Evolutionary conservation across 2,329 filamentous ascomycete species (phyloP).

Genomic region (Didymella sp.): DNA sequence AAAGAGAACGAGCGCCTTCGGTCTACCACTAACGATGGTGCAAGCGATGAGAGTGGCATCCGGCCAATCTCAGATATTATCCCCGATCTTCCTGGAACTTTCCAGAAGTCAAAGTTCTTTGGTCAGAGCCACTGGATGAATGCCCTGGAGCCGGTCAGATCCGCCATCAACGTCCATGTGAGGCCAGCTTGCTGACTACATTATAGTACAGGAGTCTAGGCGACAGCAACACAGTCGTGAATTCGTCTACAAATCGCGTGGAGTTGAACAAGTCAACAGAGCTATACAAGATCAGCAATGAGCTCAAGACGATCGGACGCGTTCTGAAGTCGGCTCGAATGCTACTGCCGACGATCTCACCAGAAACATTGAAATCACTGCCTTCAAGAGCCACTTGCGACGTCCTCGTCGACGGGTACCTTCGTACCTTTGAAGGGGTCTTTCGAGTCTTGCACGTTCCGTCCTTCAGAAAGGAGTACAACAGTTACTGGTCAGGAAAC

Average conservation of each 20-base stretch:
- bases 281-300: constrained; percentile 28
- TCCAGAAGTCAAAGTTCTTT: constrained; percentile 62
- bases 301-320: constrained; percentile 61
- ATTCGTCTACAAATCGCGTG: constrained; percentile 52
- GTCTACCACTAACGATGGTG: not conserved
- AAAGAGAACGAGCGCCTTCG: constrained; percentile 6
- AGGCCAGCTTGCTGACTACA: not conserved
- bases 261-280: constrained; percentile 36
- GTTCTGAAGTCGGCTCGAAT: constrained; percentile 57
- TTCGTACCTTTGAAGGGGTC: constrained; percentile 57
- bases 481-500: constrained; percentile 56
- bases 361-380: constrained; percentile 51
- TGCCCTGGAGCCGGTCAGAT: constrained; percentile 39
- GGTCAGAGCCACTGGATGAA: constrained; percentile 62
- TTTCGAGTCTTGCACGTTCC: constrained; percentile 61
- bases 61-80: constrained; percentile 7
- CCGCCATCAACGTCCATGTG: not conserved
- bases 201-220: constrained; percentile 29
- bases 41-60: not conserved
- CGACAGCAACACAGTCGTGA: constrained; percentile 30
- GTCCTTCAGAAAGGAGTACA: constrained; percentile 58
- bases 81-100: constrained; percentile 20
- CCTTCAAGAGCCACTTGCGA: constrained; percentile 57
- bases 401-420: constrained; percentile 58
- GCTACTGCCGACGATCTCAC: constrained; percentile 53